Percentiles rank a stretch among this genome's conserved stretches.
These are phyloP conservation scores for Halteria grandinella DNA, from an alignment of 73 alveolate genomes.

Conservation along the genomic window DNA sequence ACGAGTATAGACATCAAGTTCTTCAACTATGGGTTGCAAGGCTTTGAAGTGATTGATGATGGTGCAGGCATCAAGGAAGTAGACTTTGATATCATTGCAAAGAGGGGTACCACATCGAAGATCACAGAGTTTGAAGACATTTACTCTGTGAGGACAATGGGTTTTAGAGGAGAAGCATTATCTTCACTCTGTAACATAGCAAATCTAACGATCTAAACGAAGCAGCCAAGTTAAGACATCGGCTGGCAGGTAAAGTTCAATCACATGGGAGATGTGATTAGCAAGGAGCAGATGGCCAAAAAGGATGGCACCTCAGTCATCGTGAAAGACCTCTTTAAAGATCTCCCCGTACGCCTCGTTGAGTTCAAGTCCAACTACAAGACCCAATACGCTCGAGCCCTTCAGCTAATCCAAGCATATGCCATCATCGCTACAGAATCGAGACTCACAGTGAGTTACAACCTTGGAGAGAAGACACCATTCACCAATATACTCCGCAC, in stretches of 20 bases:
- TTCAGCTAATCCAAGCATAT: conserved; percentile 63
- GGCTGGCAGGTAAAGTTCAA: conserved; percentile 54
- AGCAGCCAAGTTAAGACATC: conserved; percentile 69
- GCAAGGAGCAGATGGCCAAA: conserved; percentile 59
- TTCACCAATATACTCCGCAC: conserved; percentile 45
- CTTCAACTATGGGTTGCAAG: conserved; percentile 69
- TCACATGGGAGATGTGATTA: conserved; percentile 51
- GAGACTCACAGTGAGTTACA: conserved; percentile 48
- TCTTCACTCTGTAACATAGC: conserved; percentile 87
- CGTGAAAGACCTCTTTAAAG: conserved; percentile 75
- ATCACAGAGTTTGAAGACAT: conserved; percentile 87
- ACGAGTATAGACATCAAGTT: conserved; percentile 60
- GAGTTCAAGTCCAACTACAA: conserved; percentile 74
- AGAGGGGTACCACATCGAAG: conserved; percentile 92
- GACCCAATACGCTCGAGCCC: conserved; percentile 65
- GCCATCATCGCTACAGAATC: conserved; percentile 69
- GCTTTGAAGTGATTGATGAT: conserved; percentile 87
- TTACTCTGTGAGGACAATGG: conserved; percentile 80
- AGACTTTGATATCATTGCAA: conserved; percentile 80
- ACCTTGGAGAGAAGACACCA: conserved; percentile 39
- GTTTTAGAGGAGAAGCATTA: conserved; percentile 98
- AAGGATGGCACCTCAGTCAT: conserved; percentile 81
- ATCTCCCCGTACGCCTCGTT: conserved; percentile 78
- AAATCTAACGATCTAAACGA: conserved; percentile 82
- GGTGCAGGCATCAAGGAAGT: conserved; percentile 93